Base-by-base conservation (phyloP, 805 yeast genomes). In the Pichia deserticola region DNA sequence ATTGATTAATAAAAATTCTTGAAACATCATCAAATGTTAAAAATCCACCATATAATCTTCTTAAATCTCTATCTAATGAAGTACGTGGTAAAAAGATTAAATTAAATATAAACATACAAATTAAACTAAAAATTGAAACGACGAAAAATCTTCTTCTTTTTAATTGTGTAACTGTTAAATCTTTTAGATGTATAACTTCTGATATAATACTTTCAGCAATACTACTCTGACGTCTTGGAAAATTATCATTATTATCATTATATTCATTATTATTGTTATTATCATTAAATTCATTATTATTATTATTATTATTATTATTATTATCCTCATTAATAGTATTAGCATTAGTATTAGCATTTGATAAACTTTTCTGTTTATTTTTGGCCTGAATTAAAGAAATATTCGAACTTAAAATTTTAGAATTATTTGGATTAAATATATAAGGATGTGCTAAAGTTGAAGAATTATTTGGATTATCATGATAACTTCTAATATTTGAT, bases 41-140 rank as follows among this genome's bases (percentile, higher is more conserved):
- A 47, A 71, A 75, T 36, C 81, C 74, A 34, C 83, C 81, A 65
- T 88, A 87, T 55, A 87, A 64, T 45, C 96, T 69, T 57, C 92
- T 75, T 58, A 86, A 79, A 64, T 90, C 97, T 55, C 96, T 70
- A 45, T 85, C 79, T 20, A 88, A 69, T 2, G 96, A 86, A 1
- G 97, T 87, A 50, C 96, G 66, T 2, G 96, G 97, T 13, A 89
- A 70, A 62, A 89, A 89, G 0, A 84, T 78, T 45, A 87, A 69
- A 39, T 86, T 78, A 60, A 86, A 80, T 2, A 80, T 52, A 1
- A 87, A 86, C 27, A 70, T 60, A 43, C 74, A 67, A 52, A 74
- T 72, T 56, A 74, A 68, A 63, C 75, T 65, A 38, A 57, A 57
- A 4, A 57, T 42, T 7, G 51, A 53, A 25, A 57, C 49, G 12